phyloP scores from a whole-genome alignment of 129 eudicot genomes.

The Artemisia annua region DNA sequence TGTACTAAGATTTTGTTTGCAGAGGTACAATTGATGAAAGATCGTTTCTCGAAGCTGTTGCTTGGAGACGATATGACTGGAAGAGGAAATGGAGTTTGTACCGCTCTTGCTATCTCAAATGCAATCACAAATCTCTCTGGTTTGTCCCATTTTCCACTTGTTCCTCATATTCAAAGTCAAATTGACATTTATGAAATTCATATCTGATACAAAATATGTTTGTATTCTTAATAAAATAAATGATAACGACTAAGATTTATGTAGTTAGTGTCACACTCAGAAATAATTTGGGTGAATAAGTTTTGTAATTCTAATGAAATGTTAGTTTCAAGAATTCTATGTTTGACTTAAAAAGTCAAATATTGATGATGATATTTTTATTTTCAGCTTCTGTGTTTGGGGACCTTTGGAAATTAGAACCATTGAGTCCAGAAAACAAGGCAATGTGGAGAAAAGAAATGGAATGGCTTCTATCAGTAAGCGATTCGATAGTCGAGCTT shows the following conservation, averaged over 20 bases:
- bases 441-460: slow-evolving; percentile 76
- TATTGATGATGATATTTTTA: slow-evolving; percentile 13
- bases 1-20: slow-evolving; percentile 22
- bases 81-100: slow-evolving; percentile 69
- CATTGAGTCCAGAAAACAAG: slow-evolving; percentile 51
- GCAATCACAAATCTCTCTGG: slow-evolving; percentile 84
- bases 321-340: background rate
- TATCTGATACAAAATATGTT: background rate
- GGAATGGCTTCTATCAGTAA: slow-evolving; percentile 74
- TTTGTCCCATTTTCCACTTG: slow-evolving; percentile 23
- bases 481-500: slow-evolving; percentile 78
- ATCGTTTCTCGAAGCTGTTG: slow-evolving; percentile 65
- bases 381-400: slow-evolving; percentile 71
- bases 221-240: background rate
- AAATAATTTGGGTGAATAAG: background rate
- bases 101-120: slow-evolving; percentile 82
- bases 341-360: background rate
- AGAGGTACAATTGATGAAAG: slow-evolving; percentile 70
- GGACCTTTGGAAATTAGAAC: slow-evolving; percentile 80
- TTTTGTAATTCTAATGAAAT: background rate
- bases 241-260: background rate
- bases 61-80: slow-evolving; percentile 90
- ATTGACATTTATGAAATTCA: background rate
- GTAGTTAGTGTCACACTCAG: background rate
- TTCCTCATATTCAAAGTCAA: slow-evolving; percentile 4